These are phyloP conservation scores for Eimeria falciformis DNA, from an alignment of 169 alveolate genomes.

Conservation along the genomic window DNA sequence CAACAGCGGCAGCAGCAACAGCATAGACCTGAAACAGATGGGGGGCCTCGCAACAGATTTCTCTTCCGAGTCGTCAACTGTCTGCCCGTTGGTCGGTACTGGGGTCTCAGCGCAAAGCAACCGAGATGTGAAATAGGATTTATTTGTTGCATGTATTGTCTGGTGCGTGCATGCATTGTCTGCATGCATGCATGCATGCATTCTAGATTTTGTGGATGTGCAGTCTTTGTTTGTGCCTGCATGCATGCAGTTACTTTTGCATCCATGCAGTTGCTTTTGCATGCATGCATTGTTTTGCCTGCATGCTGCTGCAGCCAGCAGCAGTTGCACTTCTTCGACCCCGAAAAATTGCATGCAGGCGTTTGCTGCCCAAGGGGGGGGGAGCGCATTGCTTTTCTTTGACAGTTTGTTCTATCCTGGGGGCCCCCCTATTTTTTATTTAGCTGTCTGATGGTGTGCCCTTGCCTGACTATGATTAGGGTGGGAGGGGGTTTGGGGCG, in stretches of 20 bases:
- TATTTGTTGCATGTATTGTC: not conserved
- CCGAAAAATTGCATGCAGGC: too few species aligned
- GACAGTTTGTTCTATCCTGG: too few species aligned
- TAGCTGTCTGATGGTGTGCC: too few species aligned
- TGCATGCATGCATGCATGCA: slow-evolving; percentile 14
- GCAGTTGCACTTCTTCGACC: too few species aligned
- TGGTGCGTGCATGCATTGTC: slow-evolving; percentile 6
- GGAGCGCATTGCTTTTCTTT: too few species aligned
- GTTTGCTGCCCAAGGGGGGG: too few species aligned
- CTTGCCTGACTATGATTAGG: too few species aligned
- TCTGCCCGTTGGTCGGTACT: not conserved
- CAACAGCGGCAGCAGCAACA: slow-evolving; percentile 46
- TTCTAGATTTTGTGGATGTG: not conserved
- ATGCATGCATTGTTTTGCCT: not conserved
- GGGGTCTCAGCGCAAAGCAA: not conserved
- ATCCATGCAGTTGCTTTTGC: not conserved
- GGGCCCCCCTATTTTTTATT: too few species aligned
- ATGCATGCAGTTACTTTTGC: not conserved
- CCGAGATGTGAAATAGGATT: not conserved
- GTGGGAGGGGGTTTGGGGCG: too few species aligned
- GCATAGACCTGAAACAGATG: slow-evolving; percentile 29
- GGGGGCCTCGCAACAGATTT: slow-evolving; percentile 1
- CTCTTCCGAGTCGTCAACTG: slow-evolving; percentile 13
- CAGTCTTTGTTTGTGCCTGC: not conserved
- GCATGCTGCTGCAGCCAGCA: too few species aligned